Conservation (phyloP, 805 yeast genomes). For the Crinitomyces ghanaensis region DNA sequence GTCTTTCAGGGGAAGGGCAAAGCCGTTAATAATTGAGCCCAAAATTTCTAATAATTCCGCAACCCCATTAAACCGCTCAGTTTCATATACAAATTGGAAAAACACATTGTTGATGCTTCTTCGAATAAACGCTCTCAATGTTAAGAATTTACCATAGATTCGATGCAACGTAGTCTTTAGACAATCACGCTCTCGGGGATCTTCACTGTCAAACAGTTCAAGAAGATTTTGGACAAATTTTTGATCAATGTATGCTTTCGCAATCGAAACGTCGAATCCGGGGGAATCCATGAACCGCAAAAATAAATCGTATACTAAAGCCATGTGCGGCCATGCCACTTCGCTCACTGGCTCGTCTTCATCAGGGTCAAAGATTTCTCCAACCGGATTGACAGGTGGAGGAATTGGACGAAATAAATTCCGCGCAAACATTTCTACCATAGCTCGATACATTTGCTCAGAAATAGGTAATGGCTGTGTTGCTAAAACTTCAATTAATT, state of each 20-base stretch:
- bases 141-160: constrained; percentile 88
- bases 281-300: constrained; percentile 87
- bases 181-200: constrained; percentile 91
- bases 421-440: constrained; percentile 77
- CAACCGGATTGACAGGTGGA: constrained; percentile 95
- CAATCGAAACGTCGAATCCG: constrained; percentile 85
- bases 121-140: constrained; percentile 81
- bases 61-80: constrained; percentile 90
- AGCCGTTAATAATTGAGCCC: constrained; percentile 94
- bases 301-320: constrained; percentile 88
- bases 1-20: constrained; percentile 92
- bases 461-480: constrained; percentile 75
- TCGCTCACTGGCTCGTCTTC: constrained; percentile 97
- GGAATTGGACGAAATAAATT: constrained; percentile 94
- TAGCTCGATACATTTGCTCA: constrained; percentile 81
- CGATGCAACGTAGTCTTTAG: constrained; percentile 91
- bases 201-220: constrained; percentile 91
- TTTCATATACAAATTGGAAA: constrained; percentile 86
- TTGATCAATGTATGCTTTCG: constrained; percentile 90
- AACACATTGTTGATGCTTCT: constrained; percentile 87
- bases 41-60: constrained; percentile 90
- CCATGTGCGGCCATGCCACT: constrained; percentile 99
- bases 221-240: constrained; percentile 68
- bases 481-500: constrained; percentile 77
- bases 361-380: constrained; percentile 94